Base-by-base conservation (phyloP, 2,329 filamentous ascomycete species). In the Alternaria sp. region DNA sequence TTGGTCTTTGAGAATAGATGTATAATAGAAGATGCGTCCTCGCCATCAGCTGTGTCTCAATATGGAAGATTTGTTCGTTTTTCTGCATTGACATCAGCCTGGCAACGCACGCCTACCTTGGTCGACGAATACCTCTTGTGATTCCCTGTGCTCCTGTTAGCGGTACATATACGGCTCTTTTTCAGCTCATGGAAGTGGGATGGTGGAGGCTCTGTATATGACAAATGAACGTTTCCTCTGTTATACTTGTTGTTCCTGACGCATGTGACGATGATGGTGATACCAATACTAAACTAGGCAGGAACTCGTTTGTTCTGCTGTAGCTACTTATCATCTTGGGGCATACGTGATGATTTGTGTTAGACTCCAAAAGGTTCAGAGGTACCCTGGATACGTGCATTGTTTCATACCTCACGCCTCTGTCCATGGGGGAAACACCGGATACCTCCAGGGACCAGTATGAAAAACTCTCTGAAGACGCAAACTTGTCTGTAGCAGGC, bases 21-120 rank as follows among this genome's bases (percentile, higher is more conserved):
- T 78, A 79, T 78, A 79, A 79, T 79, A 79, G 75, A 73, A 75
- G 72, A 79, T 79, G 75, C 74, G 77, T 78, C 66, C 74, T 74
- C 74, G 69, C 75, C 74, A 78, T 78, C 74, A 76, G 77, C 76
- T 75, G 74, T 75, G 74, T 79, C 72, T 78, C 74, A 78, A 78
- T 75, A 78, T 76, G 73, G 75, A 74, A 77, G 67, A 72, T 75
- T 68, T 71, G 72, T 64, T 72, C 61, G 63, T 72, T 67, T 70
- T 68, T 64, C 65, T 70, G 57, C 51, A 72, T 68, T 70, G 63
- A 62, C 54, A 53, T 55, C 61, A 62, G 64, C 58, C 55, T 41
- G 55, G 59, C 49, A 57, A 57, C 59, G 59, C 54, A 60, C 58
- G 58, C 57, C 60, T 66, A 43, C 46, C 37, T 50, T 25, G 53